phyloP scores from a whole-genome alignment of 441 rosid genomes.

The Pelargonium exstipulatum region DNA sequence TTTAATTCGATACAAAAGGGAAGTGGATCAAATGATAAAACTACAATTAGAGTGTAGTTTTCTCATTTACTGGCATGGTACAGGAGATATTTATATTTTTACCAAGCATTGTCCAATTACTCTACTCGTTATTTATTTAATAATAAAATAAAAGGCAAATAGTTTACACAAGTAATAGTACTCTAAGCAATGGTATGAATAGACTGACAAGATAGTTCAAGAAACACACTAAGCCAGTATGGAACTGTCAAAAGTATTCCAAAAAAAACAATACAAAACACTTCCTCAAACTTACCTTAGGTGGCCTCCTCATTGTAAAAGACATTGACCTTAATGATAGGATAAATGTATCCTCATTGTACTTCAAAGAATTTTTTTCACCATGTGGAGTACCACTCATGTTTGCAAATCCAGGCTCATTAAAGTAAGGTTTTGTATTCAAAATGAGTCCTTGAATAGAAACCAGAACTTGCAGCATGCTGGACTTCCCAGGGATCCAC shows the following conservation, averaged over 20 bases:
- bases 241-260: neutral
- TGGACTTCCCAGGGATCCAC: slow-evolving; percentile 86
- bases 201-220: too few relatives aligned
- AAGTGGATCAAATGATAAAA: too few relatives aligned
- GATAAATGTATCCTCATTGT: slow-evolving; percentile 87
- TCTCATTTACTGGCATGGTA: too few relatives aligned
- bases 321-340: slow-evolving; percentile 88
- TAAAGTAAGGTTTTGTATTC: slow-evolving; percentile 91
- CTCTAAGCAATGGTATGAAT: too few relatives aligned
- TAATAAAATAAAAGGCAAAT: too few relatives aligned
- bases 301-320: slow-evolving; percentile 82
- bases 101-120: too few relatives aligned
- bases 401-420: slow-evolving; percentile 95
- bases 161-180: too few relatives aligned
- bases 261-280: neutral
- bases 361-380: slow-evolving; percentile 81
- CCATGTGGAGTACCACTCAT: slow-evolving; percentile 93
- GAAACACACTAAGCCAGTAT: too few relatives aligned
- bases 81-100: too few relatives aligned
- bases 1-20: too few relatives aligned
- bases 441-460: slow-evolving; percentile 95
- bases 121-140: too few relatives aligned
- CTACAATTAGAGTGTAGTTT: too few relatives aligned
- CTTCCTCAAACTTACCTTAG: slow-evolving; percentile 40
- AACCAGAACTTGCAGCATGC: slow-evolving; percentile 96